Base-by-base conservation (phyloP, 2,329 filamentous ascomycete genomes). In the Aschersonia sp. region DNA sequence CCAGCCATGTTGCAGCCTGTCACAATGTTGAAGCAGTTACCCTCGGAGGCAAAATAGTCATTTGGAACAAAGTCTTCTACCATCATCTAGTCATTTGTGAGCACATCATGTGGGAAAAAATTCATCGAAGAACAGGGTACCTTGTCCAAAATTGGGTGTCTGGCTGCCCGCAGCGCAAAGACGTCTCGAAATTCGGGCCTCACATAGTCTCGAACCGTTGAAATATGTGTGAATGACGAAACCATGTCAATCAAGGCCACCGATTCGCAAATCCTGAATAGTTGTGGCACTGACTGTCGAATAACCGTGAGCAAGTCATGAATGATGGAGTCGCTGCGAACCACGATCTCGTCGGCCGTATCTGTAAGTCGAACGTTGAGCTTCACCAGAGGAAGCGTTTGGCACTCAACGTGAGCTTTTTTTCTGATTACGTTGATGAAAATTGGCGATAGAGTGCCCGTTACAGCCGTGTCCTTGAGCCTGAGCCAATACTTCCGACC, bases 1-100 rank as follows among this genome's bases (percentile, higher is more conserved):
- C 89, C 92, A 56, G 88, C 94, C 92, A 98, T 98, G 57, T 98
- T 98, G 61, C 87, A 94, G 3, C 92, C 91, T 0, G 91, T 97
- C 52, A 98, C 82, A 51, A 97, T 84, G 54, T 97, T 89, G 57
- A 96, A 94, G 1, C 89, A 80, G 38, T 81, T 80, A 51, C 91
- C 81, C 35, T 84, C 75, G 0, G 82, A 85, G 3, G 87, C 84
- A 57, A 89, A 97, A 31, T 89, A 85, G 58, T 97, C 89, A 53
- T 97, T 97, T 0, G 92, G 85, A 3, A 97, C 72, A 59, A 85
- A 94, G 29, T 77, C 79, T 44, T 74, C 75, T 1, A 70, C 66
- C 53, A 86, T 79, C 2, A 82, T 77, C 69, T 77, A 45, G 1
- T 31, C 40, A 9, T 20, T 20, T 7, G 1, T 30, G 5, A 44